Evolutionary conservation across 352 stramenopile genomes (phyloP), one percentile per base, ranked within the genome.

Genomic region (Elongisporangium undulatum): DNA sequence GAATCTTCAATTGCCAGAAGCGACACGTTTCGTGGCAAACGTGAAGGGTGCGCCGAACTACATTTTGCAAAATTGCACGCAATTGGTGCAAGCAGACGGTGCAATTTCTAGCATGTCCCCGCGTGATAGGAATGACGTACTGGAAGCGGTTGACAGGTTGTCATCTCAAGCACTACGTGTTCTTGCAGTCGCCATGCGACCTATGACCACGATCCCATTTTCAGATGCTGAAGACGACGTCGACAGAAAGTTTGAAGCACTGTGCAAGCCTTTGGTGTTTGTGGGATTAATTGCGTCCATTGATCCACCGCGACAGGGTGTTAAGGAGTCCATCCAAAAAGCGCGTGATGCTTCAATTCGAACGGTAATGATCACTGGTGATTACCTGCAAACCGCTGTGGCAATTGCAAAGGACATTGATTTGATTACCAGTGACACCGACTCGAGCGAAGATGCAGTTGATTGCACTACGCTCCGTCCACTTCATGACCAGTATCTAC

Each of bases 311-410:
- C 70, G 82, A 23, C 56, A 71, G 17, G 82, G 82, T 23, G 82
- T 92, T 2, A 76, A 76, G 49, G 68, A 84, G 39, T 70, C 82
- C 1, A 86, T 92, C 48, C 68, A 82, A 9, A 83, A 60, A 21
- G 77, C 79, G 45, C 74, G 74, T 22, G 67, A 76, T 39, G 74
- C 77, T 5, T 84, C 67, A 15, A 83, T 92, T 21, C 77, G 77
- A 2, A 90, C 80, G 0, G 75, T 95, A 4, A 98, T 98, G 90
- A 87, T 98, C 50, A 98, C 95, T 1, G 95, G 95, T 26, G 96
- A 99, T 77, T 93, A 95, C 21, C 79, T 97, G 49, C 95, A 98
- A 68, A 99, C 96, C 19, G 96, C 95, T 9, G 63, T 97, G 6
- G 92, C 94, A 2, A 98, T 99, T 61, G 95, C 90, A 2, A 79